Base-by-base conservation (phyloP, 2,329 filamentous ascomycete genomes). In the Arachnomyces sp. region DNA sequence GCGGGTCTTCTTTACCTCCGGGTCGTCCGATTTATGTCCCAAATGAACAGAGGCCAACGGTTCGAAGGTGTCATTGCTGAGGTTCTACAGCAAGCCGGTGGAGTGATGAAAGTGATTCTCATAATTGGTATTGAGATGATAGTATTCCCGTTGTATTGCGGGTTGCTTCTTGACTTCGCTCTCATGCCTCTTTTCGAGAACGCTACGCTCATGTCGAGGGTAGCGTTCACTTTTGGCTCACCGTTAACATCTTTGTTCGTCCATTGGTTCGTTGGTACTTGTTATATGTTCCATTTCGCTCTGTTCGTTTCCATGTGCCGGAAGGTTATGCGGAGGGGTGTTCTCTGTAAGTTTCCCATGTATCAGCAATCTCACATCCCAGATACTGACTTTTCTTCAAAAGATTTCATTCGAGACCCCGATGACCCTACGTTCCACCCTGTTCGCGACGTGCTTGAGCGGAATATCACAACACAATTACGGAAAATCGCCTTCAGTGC, bases 51-150 rank as follows among this genome's bases (percentile, higher is more conserved):
- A 37, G 70, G 71, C 3, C 73, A 75, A 43, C 71, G 69, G 45
- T 63, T 77, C 3, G 89, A 96, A 59, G 83, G 82, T 16, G 63
- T 95, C 31, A 50, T 67, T 43, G 82, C 90, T 16, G 90, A 96
- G 47, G 74, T 81, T 1, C 72, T 98, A 15, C 82, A 88, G 47
- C 93, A 98, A 70, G 92, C 92, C 35, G 93, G 92, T 31, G 92
- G 93, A 11, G 90, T 98, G 7, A 80, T 95, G 72, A 98, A 98
- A 62, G 92, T 98, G 15, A 94, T 98, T 37, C 68, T 96, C 45
- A 96, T 98, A 54, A 98, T 98, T 49, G 92, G 89, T 49, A 98
- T 98, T 53, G 92, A 98, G 66, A 98, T 98, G 92, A 80, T 98
- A 28, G 80, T 89, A 5, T 98, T 98, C 56, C 92, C 92, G 0